These are phyloP conservation scores for Linnemannia exigua DNA, from an alignment of 192 early-diverging fungal genomes.

Conservation along the genomic window DNA sequence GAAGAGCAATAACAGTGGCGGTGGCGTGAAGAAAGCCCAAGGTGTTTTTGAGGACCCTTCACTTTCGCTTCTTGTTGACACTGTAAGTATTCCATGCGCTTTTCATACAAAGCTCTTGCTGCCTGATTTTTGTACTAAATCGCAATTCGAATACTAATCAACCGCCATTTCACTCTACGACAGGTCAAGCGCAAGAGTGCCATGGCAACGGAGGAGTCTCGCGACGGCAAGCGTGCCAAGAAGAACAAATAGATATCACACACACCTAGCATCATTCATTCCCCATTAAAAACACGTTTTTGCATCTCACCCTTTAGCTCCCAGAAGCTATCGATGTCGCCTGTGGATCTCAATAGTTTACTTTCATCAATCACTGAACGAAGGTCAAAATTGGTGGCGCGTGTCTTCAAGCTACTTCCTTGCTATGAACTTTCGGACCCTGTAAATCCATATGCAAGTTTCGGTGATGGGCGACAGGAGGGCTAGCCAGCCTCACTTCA, in stretches of 20 bases:
- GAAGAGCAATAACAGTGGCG: constrained; percentile 16
- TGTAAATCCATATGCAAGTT: no score
- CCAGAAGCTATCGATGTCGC: no score
- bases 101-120: background rate
- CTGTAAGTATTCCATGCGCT: constrained; percentile 53
- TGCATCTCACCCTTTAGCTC: background rate
- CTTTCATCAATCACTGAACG: no score
- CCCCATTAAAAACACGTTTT: background rate
- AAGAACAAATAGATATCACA: constrained; percentile 7
- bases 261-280: background rate
- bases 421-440: no score
- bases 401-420: no score
- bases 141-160: background rate
- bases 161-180: background rate
- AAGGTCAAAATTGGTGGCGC: no score
- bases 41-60: constrained; percentile 60
- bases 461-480: no score
- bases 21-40: constrained; percentile 16
- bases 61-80: constrained; percentile 67
- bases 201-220: constrained; percentile 58
- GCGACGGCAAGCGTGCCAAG: constrained; percentile 58
- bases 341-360: no score
- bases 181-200: constrained; percentile 73
- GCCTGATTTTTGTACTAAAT: background rate
- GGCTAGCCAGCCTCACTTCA: no score